Conservation (phyloP, 192 early-diverging fungal species). For the Geranomyces michiganensis region DNA sequence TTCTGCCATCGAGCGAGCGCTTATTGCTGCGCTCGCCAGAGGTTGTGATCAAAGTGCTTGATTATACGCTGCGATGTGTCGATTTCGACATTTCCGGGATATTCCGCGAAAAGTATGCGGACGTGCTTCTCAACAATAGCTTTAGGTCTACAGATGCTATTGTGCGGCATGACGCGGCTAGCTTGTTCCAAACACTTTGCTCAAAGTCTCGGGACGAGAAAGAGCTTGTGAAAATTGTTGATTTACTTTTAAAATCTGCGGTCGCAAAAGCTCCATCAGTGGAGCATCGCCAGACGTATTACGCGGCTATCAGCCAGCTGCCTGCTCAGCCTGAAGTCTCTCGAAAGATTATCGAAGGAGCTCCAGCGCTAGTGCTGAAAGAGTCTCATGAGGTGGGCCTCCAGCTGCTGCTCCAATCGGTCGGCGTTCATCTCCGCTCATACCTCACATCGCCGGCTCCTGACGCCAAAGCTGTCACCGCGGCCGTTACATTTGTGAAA, state of each 20-base stretch:
- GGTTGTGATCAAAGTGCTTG: constrained; percentile 68
- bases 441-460: constrained; percentile 49
- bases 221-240: constrained; percentile 62
- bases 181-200: constrained; percentile 63
- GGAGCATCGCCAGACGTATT: constrained; percentile 72
- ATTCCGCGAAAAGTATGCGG: constrained; percentile 67
- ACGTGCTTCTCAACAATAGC: constrained; percentile 58
- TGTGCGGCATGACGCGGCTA: constrained; percentile 58
- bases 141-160: constrained; percentile 67
- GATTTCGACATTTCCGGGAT: constrained; percentile 63
- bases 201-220: constrained; percentile 47
- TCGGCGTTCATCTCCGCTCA: constrained; percentile 56
- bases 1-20: constrained; percentile 69
- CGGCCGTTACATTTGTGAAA: constrained; percentile 51
- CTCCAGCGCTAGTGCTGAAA: constrained; percentile 71
- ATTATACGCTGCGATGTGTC: constrained; percentile 51
- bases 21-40: constrained; percentile 87
- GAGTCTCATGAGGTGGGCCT: constrained; percentile 78
- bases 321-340: constrained; percentile 45
- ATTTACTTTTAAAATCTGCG: constrained; percentile 60
- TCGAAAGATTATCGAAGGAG: constrained; percentile 59
- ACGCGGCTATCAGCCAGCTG: constrained; percentile 54
- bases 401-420: constrained; percentile 59
- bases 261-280: constrained; percentile 47
- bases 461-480: constrained; percentile 44